A percentile compares a stretch with the other conserved stretches of the same genome.
phyloP scores from a whole-genome alignment of 2,329 filamentous ascomycete genomes.

The Neodidymelliopsis sp. region DNA sequence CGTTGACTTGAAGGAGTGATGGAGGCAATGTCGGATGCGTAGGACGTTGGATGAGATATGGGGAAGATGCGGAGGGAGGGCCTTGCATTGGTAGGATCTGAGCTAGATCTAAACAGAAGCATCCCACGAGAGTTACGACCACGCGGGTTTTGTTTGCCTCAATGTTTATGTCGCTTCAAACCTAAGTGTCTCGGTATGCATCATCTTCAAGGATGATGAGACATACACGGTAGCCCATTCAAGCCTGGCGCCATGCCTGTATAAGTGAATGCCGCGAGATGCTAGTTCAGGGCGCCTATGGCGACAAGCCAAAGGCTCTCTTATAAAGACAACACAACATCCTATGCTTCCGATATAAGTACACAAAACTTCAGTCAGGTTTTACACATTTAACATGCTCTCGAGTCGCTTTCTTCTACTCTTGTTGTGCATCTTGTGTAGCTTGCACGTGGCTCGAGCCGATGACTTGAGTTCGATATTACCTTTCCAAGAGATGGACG shows the following conservation, averaged over 20 bases:
- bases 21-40: too few relatives aligned
- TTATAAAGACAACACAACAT: too few relatives aligned
- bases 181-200: too few relatives aligned
- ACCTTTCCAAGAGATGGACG: too few relatives aligned
- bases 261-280: slow-evolving; percentile 7
- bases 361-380: neutral
- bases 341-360: too few relatives aligned
- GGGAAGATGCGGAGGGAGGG: too few relatives aligned
- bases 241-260: neutral
- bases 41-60: too few relatives aligned
- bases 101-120: too few relatives aligned
- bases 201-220: too few relatives aligned
- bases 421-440: neutral
- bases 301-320: neutral
- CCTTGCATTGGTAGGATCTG: too few relatives aligned
- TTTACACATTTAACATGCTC: neutral
- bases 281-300: slow-evolving; percentile 1
- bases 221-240: neutral
- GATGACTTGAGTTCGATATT: neutral
- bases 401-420: neutral
- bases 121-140: too few relatives aligned
- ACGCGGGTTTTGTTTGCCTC: too few relatives aligned
- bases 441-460: neutral
- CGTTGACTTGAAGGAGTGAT: neutral
- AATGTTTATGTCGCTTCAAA: neutral